A percentile compares a stretch with the other conserved stretches of the same genome.
phyloP scores from a whole-genome alignment of 169 alveolate genomes.

The Fabrea salina region DNA sequence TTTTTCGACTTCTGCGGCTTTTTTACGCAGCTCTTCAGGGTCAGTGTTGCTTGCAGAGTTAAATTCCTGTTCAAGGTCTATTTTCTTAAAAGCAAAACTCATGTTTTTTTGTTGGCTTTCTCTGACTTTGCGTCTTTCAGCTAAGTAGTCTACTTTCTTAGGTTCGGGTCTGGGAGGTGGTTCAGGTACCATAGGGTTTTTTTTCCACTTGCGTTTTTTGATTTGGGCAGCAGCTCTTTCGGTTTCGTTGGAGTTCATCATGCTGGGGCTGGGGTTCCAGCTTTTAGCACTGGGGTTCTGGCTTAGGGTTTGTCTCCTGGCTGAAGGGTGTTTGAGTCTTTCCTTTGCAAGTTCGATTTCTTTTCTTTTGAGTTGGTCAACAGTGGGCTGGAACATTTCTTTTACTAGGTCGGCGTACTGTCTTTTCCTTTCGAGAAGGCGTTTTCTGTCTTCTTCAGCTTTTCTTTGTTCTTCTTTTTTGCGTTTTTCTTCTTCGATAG shows the following conservation, averaged over 20 bases:
- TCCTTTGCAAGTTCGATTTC: constrained; percentile 8
- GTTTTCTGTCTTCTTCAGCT: neutral
- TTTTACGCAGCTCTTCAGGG: neutral
- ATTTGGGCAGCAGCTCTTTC: neutral
- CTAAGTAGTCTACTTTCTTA: neutral
- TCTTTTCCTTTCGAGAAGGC: neutral
- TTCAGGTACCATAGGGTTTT: constrained; percentile 14
- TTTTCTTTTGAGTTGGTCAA: neutral
- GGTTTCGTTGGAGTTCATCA: neutral
- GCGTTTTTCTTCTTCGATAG: constrained; percentile 19
- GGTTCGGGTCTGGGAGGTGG: neutral
- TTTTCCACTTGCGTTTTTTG: neutral
- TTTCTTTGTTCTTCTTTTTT: neutral
- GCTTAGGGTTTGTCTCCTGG: neutral
- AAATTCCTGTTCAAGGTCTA: neutral
- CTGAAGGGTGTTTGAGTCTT: constrained; percentile 8
- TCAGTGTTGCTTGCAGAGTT: neutral
- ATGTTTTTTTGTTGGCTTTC: neutral
- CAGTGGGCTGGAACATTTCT: constrained; percentile 12
- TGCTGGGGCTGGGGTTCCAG: neutral
- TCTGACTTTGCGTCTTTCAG: neutral
- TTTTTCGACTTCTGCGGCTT: neutral
- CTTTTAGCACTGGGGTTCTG: neutral
- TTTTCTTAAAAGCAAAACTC: no score
- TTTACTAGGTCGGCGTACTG: constrained; percentile 16